A percentile compares a stretch with the other conserved stretches of the same genome.
Evolutionary conservation across 1,284 basidiomycete genomes (phyloP).

Genomic region (Ceratobasidium papillatum): DNA sequence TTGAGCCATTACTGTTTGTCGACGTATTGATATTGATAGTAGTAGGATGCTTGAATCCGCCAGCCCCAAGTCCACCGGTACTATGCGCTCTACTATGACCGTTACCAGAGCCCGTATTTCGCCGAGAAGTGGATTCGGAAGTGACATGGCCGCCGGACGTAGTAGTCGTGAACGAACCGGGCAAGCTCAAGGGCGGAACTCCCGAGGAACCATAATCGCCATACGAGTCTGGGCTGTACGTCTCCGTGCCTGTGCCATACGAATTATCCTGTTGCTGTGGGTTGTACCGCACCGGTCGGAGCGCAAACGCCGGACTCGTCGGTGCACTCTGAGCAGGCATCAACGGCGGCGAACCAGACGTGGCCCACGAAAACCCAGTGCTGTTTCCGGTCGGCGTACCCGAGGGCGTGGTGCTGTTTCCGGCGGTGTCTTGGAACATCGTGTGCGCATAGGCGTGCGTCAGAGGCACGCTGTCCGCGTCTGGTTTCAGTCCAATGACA

Average conservation of each 20-base stretch:
- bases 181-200: constrained; percentile 29
- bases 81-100: constrained; percentile 33
- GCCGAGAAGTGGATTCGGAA: constrained; percentile 2
- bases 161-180: constrained; percentile 19
- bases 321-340: constrained; percentile 44
- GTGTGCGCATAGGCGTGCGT: constrained; percentile 39
- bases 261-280: constrained; percentile 3
- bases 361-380: constrained; percentile 23
- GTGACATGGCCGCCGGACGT: constrained; percentile 23
- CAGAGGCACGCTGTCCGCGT: constrained; percentile 27
- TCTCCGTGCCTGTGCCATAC: constrained; percentile 7
- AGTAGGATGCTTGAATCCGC: constrained; percentile 33
- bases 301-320: constrained; percentile 43
- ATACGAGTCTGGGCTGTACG: constrained; percentile 26
- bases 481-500: constrained; percentile 18
- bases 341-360: constrained; percentile 39
- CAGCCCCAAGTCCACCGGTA: constrained; percentile 5
- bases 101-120: background rate
- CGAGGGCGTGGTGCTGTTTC: constrained; percentile 45
- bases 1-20: constrained; percentile 5
- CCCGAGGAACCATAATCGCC: background rate
- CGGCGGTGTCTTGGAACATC: constrained; percentile 43
- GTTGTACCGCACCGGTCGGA: constrained; percentile 30
- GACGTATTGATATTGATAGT: constrained; percentile 27
- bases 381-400: constrained; percentile 47